Percentiles rank a stretch among this genome's conserved stretches.
Evolutionary conservation across 805 yeast genomes (phyloP).

Genomic region (Kuraishia piskuri): DNA sequence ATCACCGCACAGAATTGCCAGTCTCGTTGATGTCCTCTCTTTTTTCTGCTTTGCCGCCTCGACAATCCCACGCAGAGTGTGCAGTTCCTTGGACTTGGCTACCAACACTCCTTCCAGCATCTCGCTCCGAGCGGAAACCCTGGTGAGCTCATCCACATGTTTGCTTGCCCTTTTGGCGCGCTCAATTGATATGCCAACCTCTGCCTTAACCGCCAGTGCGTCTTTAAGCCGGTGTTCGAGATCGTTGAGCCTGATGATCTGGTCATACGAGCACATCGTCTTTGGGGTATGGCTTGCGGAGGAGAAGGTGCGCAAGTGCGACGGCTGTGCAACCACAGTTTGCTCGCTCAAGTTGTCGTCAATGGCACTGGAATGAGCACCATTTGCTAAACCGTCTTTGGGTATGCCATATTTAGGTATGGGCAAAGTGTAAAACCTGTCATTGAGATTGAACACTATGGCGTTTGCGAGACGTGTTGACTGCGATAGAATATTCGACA

Average conservation of each 20-base stretch:
- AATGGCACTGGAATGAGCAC: background rate
- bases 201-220: background rate
- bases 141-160: background rate
- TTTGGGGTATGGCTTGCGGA: conserved; percentile 8
- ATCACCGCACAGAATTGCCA: background rate
- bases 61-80: background rate
- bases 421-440: conserved; percentile 21
- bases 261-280: conserved; percentile 27
- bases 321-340: background rate
- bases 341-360: background rate
- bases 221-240: conserved; percentile 23
- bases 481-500: conserved; percentile 6
- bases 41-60: background rate
- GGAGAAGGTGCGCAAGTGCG: background rate
- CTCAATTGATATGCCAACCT: background rate
- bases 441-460: conserved; percentile 20
- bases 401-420: background rate
- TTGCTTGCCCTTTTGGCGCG: background rate
- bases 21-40: background rate
- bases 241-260: conserved; percentile 32
- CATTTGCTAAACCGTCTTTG: too few relatives aligned
- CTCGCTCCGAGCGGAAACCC: background rate
- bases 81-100: background rate
- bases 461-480: conserved; percentile 14
- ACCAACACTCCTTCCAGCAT: background rate